Percentiles rank a stretch among this genome's conserved stretches.
phyloP scores from a whole-genome alignment of 1,284 basidiomycete genomes.

The Peniophora sp. region DNA sequence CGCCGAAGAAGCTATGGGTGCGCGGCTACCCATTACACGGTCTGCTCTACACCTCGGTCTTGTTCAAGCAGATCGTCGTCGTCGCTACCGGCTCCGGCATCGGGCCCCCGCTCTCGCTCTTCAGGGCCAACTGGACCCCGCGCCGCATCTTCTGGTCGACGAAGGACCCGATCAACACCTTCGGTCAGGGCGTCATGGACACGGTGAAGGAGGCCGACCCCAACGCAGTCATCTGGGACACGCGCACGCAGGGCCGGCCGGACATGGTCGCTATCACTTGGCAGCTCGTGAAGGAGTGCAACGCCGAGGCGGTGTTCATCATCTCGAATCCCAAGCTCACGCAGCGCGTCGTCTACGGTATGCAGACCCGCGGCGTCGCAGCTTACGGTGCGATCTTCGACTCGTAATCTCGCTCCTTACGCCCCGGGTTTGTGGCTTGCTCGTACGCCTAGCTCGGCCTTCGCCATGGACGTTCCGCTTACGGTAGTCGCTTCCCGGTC shows the following conservation, averaged over 20 bases:
- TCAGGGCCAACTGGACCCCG: conserved; percentile 40
- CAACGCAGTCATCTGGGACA: conserved; percentile 53
- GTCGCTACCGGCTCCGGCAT: conserved; percentile 54
- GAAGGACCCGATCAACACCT: conserved; percentile 48
- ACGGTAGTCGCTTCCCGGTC: no score
- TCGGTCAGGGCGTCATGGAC: conserved; percentile 48
- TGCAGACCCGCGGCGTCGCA: conserved; percentile 49
- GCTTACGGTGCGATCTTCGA: conserved; percentile 56
- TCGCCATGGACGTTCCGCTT: no score
- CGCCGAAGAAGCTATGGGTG: conserved; percentile 44
- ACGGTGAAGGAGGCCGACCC: conserved; percentile 40
- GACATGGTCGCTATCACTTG: conserved; percentile 53
- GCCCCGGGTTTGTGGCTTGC: not conserved
- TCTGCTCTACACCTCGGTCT: conserved; percentile 43
- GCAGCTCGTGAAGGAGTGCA: conserved; percentile 45
- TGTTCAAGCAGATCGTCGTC: conserved; percentile 48
- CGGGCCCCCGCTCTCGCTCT: conserved; percentile 48
- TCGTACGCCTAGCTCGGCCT: no score
- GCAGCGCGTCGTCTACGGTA: conserved; percentile 52
- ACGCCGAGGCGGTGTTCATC: conserved; percentile 51
- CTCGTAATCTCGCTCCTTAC: conserved; percentile 15
- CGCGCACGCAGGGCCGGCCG: conserved; percentile 47
- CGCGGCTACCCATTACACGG: conserved; percentile 47
- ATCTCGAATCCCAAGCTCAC: conserved; percentile 58
- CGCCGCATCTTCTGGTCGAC: conserved; percentile 52